Evolutionary conservation across 208 protist genomes (phyloP).

Genomic region (Leptomonas pyrrhocoris): DNA sequence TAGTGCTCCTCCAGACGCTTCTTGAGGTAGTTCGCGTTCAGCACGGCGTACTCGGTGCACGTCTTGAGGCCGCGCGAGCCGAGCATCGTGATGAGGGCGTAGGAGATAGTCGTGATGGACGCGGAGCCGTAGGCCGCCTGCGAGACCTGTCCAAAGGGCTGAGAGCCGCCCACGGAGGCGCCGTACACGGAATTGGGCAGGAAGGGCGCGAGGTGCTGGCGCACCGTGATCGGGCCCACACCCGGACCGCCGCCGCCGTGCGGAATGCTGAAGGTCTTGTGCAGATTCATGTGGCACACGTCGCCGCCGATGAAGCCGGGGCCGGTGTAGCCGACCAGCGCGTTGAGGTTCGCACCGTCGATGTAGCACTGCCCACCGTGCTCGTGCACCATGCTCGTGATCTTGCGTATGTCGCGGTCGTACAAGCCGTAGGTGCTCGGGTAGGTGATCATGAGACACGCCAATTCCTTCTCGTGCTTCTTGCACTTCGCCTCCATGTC

Average conservation of each 20-base stretch:
- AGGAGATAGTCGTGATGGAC: slow-evolving; percentile 96
- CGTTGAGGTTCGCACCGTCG: slow-evolving; percentile 99
- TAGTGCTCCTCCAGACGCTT: slow-evolving; percentile 94
- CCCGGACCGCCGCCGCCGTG: slow-evolving; percentile 98
- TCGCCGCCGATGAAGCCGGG: slow-evolving; percentile 98
- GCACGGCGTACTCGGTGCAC: slow-evolving; percentile 94
- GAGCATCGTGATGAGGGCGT: slow-evolving; percentile 96
- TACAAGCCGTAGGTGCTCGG: slow-evolving; percentile 98
- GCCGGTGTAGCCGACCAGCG: slow-evolving; percentile 93
- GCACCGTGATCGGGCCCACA: slow-evolving; percentile 97
- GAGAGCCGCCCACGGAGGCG: slow-evolving; percentile 55
- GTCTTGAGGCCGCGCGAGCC: slow-evolving; percentile 90
- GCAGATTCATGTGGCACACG: slow-evolving; percentile 98
- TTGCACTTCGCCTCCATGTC: slow-evolving; percentile 92
- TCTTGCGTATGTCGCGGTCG: slow-evolving; percentile 93
- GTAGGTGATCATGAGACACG: slow-evolving; percentile 98
- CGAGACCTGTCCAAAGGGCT: slow-evolving; percentile 91
- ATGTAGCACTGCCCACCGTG: slow-evolving; percentile 97
- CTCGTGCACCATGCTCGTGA: slow-evolving; percentile 88
- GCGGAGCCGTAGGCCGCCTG: slow-evolving; percentile 94
- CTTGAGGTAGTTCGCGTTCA: slow-evolving; percentile 99
- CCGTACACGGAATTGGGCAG: slow-evolving; percentile 86
- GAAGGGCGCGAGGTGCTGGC: slow-evolving; percentile 92
- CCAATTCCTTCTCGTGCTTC: slow-evolving; percentile 91
- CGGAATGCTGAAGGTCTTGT: slow-evolving; percentile 99